A percentile compares a stretch with the other conserved stretches of the same genome.
Evolutionary conservation across 257 asterid species (phyloP).

Genomic region (Capsicum rhomboideum): DNA sequence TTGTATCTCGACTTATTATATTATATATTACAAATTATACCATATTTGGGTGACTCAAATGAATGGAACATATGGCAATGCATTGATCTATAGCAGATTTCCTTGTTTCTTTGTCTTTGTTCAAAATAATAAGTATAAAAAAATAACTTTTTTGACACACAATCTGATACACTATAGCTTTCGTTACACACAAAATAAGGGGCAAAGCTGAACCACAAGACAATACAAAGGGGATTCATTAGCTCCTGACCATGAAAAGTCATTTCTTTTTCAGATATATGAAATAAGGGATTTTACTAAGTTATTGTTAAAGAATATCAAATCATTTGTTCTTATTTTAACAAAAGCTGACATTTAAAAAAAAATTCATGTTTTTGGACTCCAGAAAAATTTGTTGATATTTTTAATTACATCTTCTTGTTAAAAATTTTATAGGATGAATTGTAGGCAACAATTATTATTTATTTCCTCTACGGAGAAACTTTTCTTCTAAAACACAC

Average conservation of each 20-base stretch:
- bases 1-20: not conserved
- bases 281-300: not conserved
- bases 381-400: not conserved
- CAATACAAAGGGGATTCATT: not conserved
- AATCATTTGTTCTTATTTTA: not conserved
- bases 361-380: no score
- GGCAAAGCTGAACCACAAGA: no score
- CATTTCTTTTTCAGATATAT: not conserved
- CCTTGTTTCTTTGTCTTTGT: not conserved
- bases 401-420: not conserved
- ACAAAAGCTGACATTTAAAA: not conserved
- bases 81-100: not conserved
- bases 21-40: not conserved
- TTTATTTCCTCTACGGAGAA: no score
- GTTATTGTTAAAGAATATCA: not conserved
- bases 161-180: no score
- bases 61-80: not conserved
- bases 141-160: not conserved
- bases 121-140: not conserved
- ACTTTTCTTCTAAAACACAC: no score
- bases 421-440: no score
- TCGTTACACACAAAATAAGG: no score
- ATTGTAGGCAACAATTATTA: no score
- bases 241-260: not conserved
- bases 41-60: not conserved